Conservation (phyloP, 805 yeast genomes). For the Komagataella phaffii region DNA sequence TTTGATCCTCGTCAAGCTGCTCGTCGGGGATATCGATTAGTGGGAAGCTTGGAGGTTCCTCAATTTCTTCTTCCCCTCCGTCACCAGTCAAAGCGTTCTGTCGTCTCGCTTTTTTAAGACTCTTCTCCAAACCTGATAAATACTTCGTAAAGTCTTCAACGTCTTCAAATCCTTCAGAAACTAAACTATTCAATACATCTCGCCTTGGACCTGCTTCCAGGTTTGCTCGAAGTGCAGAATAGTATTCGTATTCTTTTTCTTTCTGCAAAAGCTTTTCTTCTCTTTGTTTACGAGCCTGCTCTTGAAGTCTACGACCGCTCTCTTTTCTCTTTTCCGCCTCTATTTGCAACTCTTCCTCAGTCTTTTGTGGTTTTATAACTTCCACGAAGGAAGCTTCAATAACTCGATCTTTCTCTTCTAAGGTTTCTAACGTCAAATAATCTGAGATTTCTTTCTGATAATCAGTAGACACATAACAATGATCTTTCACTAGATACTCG, state of each 20-base stretch:
- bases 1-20: conserved; percentile 62
- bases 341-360: conserved; percentile 67
- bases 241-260: conserved; percentile 70
- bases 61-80: conserved; percentile 39
- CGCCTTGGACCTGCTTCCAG: conserved; percentile 36
- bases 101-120: conserved; percentile 54
- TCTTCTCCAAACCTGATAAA: conserved; percentile 46
- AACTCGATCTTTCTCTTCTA: conserved; percentile 61
- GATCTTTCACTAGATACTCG: conserved; percentile 55
- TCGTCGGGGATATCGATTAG: conserved; percentile 77
- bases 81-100: conserved; percentile 22
- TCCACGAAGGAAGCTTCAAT: conserved; percentile 74
- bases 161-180: conserved; percentile 68
- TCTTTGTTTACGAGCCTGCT: conserved; percentile 80
- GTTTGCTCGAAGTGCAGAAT: conserved; percentile 39
- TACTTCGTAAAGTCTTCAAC: conserved; percentile 60
- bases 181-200: conserved; percentile 39
- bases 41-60: conserved; percentile 49
- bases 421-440: conserved; percentile 43
- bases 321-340: conserved; percentile 75
- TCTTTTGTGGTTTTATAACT: conserved; percentile 52
- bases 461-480: conserved; percentile 63
- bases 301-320: conserved; percentile 80
- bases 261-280: conserved; percentile 68
- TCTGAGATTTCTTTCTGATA: conserved; percentile 49